A percentile compares a stretch with the other conserved stretches of the same genome.
phyloP scores from a whole-genome alignment of 73 alveolate genomes.

The Paramecium bursaria region DNA sequence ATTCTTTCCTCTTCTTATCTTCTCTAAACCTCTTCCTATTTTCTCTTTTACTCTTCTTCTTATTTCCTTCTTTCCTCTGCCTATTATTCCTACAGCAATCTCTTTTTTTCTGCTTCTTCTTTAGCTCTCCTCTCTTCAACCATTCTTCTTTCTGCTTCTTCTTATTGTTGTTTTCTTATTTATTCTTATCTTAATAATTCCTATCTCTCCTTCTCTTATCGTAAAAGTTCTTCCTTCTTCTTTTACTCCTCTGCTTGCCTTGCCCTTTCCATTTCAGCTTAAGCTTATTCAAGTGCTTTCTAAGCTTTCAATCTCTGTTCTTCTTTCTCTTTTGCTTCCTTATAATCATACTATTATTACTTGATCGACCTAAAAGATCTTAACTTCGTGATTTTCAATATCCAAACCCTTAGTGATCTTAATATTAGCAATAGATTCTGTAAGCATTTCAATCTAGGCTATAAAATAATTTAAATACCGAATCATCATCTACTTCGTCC shows the following conservation, averaged over 20 bases:
- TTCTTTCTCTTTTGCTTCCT: background rate
- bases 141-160: background rate
- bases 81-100: background rate
- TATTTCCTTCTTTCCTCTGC: too few species aligned
- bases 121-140: background rate
- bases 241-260: conserved; percentile 5
- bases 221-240: background rate
- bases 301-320: too few species aligned
- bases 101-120: background rate
- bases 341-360: background rate
- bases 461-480: too few species aligned
- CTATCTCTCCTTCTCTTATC: conserved; percentile 19
- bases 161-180: conserved; percentile 17
- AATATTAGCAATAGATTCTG: conserved; percentile 6
- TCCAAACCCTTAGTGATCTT: background rate
- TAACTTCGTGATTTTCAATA: background rate
- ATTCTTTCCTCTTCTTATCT: conserved; percentile 27
- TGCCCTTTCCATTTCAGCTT: background rate
- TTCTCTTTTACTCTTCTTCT: too few species aligned
- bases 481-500: conserved; percentile 19
- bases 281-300: background rate
- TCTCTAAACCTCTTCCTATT: conserved; percentile 41
- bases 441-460: background rate
- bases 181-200: background rate
- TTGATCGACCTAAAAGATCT: background rate